phyloP scores from a whole-genome alignment of 2,329 filamentous ascomycete species.

The Alternaria postmessia region DNA sequence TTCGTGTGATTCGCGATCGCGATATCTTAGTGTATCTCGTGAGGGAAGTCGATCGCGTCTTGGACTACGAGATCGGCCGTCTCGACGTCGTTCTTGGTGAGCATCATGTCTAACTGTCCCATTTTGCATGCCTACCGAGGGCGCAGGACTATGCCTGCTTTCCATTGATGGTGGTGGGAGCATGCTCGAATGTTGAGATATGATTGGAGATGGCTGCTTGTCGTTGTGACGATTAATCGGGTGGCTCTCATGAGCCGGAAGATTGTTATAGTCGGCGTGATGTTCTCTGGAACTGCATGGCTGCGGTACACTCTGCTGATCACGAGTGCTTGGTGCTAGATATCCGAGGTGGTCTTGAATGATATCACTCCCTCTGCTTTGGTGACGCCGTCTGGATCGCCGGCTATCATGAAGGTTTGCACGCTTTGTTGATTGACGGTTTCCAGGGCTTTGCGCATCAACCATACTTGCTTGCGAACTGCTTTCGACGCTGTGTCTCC shows the following conservation, averaged over 20 bases:
- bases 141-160: neutral
- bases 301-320: neutral
- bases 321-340: neutral
- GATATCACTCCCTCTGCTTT: neutral
- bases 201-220: neutral
- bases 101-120: accelerated
- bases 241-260: neutral
- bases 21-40: neutral
- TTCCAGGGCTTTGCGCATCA: neutral
- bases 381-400: neutral
- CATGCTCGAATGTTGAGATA: neutral
- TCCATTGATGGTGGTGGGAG: neutral
- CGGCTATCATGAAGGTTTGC: neutral
- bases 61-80: neutral
- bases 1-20: neutral
- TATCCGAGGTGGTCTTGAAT: neutral
- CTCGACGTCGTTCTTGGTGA: neutral
- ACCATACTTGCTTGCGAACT: neutral
- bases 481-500: neutral
- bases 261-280: neutral
- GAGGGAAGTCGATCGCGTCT: neutral
- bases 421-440: neutral
- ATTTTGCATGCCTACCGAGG: neutral
- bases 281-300: neutral
- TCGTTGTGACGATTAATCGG: neutral